Percentiles rank a stretch among this genome's conserved stretches.
phyloP scores from a whole-genome alignment of 768 basidiomycete species.

The Serpula lacrymans region DNA sequence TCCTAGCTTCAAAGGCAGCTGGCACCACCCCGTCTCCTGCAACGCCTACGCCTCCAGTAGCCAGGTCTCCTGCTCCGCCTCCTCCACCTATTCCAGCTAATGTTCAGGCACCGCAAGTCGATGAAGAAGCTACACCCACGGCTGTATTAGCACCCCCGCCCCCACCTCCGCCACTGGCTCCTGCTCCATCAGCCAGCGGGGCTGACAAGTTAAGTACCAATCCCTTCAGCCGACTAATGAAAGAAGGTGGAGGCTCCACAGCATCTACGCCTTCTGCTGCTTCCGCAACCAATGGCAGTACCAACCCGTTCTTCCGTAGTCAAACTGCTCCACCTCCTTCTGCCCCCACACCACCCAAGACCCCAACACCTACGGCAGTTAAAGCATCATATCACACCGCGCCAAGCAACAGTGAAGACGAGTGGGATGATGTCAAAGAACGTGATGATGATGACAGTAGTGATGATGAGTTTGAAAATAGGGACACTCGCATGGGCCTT shows the following conservation, averaged over 20 bases:
- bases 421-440: slow-evolving; percentile 85
- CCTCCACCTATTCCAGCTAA: slow-evolving; percentile 29
- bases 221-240: slow-evolving; percentile 73
- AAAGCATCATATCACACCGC: slow-evolving; percentile 64
- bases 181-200: slow-evolving; percentile 21
- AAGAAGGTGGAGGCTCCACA: slow-evolving; percentile 38
- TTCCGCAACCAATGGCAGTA: slow-evolving; percentile 41
- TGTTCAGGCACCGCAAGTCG: slow-evolving; percentile 7
- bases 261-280: slow-evolving; percentile 31
- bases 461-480: slow-evolving; percentile 73
- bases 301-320: slow-evolving; percentile 74
- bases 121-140: slow-evolving; percentile 27
- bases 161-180: slow-evolving; percentile 21
- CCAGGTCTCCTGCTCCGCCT: slow-evolving; percentile 34
- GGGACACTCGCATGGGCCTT: slow-evolving; percentile 64
- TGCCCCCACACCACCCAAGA: slow-evolving; percentile 35
- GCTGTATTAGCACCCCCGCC: slow-evolving; percentile 33
- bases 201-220: slow-evolving; percentile 62
- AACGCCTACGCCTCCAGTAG: slow-evolving; percentile 18
- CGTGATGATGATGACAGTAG: slow-evolving; percentile 67
- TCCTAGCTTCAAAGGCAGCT: slow-evolving; percentile 38
- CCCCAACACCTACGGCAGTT: slow-evolving; percentile 50
- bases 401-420: slow-evolving; percentile 59
- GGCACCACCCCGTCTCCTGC: slow-evolving; percentile 23
- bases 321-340: slow-evolving; percentile 40